Evolutionary conservation across 352 stramenopile species (phyloP), one percentile per base, ranked within the genome.

Genomic region (Globisporangium nodosum): DNA sequence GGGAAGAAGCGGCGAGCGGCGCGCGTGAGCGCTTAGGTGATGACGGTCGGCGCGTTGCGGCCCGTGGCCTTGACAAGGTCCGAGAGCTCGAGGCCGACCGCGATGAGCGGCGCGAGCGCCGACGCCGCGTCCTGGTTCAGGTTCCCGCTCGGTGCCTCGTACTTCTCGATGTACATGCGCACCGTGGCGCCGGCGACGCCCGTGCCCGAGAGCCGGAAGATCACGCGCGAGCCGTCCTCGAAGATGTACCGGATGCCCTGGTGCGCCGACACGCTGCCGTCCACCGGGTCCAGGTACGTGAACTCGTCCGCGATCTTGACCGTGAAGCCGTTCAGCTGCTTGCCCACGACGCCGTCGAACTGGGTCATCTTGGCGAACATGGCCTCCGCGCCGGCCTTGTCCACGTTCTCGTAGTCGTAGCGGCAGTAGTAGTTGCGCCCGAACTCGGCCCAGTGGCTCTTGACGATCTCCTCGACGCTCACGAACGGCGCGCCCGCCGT

Each of bases 111-210:
- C 54, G 86, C 80, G 46, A 97, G 79, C 40, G 88, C 90, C 8
- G 72, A 76, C 50, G 85, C 81, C 2, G 83, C 81, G 56, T 88
- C 81, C 69, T 88, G 78, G 37, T 63, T 66, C 64, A 98, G 78
- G 49, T 95, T 92, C 56, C 92, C 89, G 48, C 79, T 86, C 33
- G 77, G 71, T 47, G 69, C 52, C 65, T 99, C 96, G 78, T 99
- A 99, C 81, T 99, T 98, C 76, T 99, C 97, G 68, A 99, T 90
- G 87, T 99, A 99, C 92, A 99, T 97, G 64, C 97, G 92, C 65
- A 99, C 95, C 3, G 97, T 99, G 18, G 97, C 97, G 50, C 97
- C 96, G 21, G 93, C 88, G 63, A 97, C 98, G 52, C 97, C 97
- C 39, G 97, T 99, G 56, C 97, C 97, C 61, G 90, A 98, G 31